These are phyloP conservation scores for Aspergillus sp. DNA, from an alignment of 2,329 filamentous ascomycete species.

Conservation along the genomic window DNA sequence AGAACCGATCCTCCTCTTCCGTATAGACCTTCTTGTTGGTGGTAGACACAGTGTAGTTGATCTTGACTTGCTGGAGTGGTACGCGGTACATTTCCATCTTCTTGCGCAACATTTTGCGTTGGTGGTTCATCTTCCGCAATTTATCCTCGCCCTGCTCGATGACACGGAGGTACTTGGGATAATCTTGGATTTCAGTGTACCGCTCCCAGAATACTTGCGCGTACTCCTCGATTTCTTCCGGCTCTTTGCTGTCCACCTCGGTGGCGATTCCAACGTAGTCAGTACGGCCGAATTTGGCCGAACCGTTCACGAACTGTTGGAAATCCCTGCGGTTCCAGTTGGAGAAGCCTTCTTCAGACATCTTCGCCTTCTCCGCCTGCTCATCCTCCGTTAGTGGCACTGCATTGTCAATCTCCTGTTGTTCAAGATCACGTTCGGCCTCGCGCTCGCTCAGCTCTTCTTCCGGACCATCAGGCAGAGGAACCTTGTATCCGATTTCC, in stretches of 20 bases:
- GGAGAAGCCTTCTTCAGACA: conserved; percentile 83
- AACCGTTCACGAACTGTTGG: conserved; percentile 96
- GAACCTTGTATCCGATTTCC: conserved; percentile 93
- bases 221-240: conserved; percentile 83
- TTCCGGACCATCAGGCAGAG: conserved; percentile 82
- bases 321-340: conserved; percentile 98
- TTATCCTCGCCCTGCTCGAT: conserved; percentile 94
- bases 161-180: conserved; percentile 80
- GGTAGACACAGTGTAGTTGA: conserved; percentile 97
- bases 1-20: conserved; percentile 94
- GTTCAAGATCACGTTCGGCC: conserved; percentile 81
- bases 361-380: conserved; percentile 76
- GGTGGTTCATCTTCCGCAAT: conserved; percentile 82
- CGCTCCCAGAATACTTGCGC: conserved; percentile 96
- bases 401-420: conserved; percentile 91
- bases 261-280: conserved; percentile 83
- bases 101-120: conserved; percentile 88
- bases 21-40: conserved; percentile 99
- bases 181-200: conserved; percentile 86
- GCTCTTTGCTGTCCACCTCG: conserved; percentile 87
- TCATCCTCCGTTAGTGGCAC: conserved; percentile 86
- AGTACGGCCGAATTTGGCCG: conserved; percentile 84
- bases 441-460: conserved; percentile 84
- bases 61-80: conserved; percentile 93
- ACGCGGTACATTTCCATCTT: conserved; percentile 98